Base-by-base conservation (phyloP, 1,284 basidiomycete genomes). In the Laetiporus sulphureus region DNA sequence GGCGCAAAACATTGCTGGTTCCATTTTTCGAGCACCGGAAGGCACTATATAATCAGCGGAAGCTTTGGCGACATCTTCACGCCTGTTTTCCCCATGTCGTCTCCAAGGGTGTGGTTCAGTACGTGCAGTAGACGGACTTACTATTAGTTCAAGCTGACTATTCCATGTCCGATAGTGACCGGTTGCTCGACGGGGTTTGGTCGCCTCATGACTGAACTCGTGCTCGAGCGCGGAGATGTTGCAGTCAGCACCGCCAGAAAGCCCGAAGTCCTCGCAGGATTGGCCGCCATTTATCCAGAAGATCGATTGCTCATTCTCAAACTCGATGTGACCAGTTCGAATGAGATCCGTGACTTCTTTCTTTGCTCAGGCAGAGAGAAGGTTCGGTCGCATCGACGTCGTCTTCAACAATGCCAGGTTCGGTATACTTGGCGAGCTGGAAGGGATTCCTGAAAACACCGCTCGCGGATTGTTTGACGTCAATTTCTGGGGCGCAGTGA, bases 331-430 rank as follows among this genome's bases (percentile, higher is more conserved):
- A 66, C 56, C 24, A 45, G 58, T 2, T 42, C 30, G 30, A 50
- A 40, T 13, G 55, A 64, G n/a, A 56, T 65, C 16, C n/a, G n/a
- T n/a, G n/a, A 30, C 33, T 2, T 47, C 30, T 1, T 68, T 64
- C 2, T 71, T 72, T 32, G 50, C 52, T 4, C 48, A 49, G n/a
- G 59, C 63, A 4, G 54, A 58, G 35, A 43, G 45, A 1, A 42
- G 47, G 16, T 71, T 70, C 45, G 70, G 67, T 5, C 57, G 65
- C n/a, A 43, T 71, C n/a, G 68, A 71, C 38, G 61, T 72, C 12
- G 64, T 72, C 3, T 59, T 67, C 43, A 72, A 69, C 53, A 73
- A 71, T 37, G 70, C 69, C 1, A 65, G 57, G 2, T 51, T 32
- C 27, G 44, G 34, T 4, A 37, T 57, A 8, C 15, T 60, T 5